Base-by-base conservation (phyloP, 306 rosid genomes). In the Lablab purpureus region DNA sequence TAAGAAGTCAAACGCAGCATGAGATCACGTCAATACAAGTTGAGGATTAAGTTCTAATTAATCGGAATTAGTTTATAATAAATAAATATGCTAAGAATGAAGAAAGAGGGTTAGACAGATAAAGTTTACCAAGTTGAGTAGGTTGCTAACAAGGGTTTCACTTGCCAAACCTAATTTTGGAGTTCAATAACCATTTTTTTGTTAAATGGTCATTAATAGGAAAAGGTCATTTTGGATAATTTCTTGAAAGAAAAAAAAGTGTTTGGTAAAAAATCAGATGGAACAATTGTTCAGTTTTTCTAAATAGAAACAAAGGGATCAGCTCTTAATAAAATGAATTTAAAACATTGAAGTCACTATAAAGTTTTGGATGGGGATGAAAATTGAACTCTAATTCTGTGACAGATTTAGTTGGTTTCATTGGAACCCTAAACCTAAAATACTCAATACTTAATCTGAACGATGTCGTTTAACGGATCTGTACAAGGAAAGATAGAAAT, bases 61-160 rank as follows among this genome's bases (percentile, higher is more conserved):
- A 14, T 56, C 5, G 60, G 11, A 68, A 74, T 51, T 9, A 51
- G 12, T 52, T 17, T 43, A 40, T 21, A 19, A 67, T 54, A 56
- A 60, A 60, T 11, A 55, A 18, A 41, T 22, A 46, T n/a, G 30
- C 19, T 32, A 30, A 5, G n/a, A 73, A 25, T 34, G 12, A 30
- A 8, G 40, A 43, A 4, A 27, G 27, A 34, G 21, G 18, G 25
- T 21, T 84, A 62, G n/a, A 21, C 67, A 75, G 32, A 49, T 46
- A 52, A 67, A 69, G 83, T 72, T 77, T 70, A 10, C 71, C 78
- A 55, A 67, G 67, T 74, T 66, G 80, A 76, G 68, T n/a, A 28
- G 76, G 50, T 71, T 84, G 64, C 78, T 72, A 75, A 60, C 50
- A 27, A 73, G 75, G 46, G 12, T 27, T 62, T 75, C 69, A 54